Percentiles rank a stretch among this genome's conserved stretches.
Conservation (phyloP, 805 yeast species). For the Starmerella potacharoeniae region DNA sequence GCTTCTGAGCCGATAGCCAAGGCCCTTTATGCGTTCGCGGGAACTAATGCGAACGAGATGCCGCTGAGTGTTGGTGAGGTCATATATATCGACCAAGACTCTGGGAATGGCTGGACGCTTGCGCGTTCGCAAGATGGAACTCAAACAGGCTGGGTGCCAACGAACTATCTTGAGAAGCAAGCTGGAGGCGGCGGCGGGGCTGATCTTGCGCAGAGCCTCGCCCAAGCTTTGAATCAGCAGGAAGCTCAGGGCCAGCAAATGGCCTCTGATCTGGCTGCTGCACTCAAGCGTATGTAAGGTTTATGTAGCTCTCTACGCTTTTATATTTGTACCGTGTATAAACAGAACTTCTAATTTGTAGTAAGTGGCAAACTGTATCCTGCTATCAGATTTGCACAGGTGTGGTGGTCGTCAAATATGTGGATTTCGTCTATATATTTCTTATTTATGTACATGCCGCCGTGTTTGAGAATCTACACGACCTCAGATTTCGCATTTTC, state of each 20-base stretch:
- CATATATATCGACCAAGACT: conserved; percentile 58
- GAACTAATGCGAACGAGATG: conserved; percentile 73
- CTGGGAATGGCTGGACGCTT: conserved; percentile 88
- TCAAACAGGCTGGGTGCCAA: conserved; percentile 94
- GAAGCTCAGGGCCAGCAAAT: conserved; percentile 22
- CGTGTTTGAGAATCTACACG: no score
- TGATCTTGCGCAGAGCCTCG: conserved; percentile 21
- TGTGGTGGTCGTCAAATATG: no score
- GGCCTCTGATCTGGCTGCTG: conserved; percentile 22
- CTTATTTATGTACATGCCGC: no score
- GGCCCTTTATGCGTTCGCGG: conserved; percentile 82
- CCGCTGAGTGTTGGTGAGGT: conserved; percentile 69
- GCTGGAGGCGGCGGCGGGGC: conserved; percentile 7
- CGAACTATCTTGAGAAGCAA: conserved; percentile 57
- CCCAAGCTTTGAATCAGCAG: conserved; percentile 21
- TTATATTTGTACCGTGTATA: no score
- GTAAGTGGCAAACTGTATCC: no score
- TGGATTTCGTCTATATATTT: no score
- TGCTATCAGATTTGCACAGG: no score
- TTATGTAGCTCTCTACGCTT: no score
- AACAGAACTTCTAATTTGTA: no score
- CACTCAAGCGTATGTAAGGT: conserved; percentile 13
- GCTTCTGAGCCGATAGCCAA: conserved; percentile 62
- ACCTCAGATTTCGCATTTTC: neutral
- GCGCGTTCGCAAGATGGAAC: conserved; percentile 67